Percentiles rank a stretch among this genome's conserved stretches.
Evolutionary conservation across 371 early-diverging fungal species (phyloP).

Genomic region (Smittium mucronatum): DNA sequence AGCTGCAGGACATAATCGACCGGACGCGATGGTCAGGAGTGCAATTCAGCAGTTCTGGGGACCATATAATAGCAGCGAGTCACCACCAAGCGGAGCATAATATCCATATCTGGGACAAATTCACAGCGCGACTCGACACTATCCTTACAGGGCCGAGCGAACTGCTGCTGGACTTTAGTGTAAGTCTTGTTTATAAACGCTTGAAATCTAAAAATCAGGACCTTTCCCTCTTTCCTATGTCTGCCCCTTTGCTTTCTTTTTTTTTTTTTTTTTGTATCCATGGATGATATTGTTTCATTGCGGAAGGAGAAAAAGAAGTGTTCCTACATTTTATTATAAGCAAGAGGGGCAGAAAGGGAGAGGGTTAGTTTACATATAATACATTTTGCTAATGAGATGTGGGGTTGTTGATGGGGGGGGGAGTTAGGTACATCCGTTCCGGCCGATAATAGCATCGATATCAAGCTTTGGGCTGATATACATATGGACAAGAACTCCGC

Average conservation of each 20-base stretch:
- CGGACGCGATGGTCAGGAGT: constrained; percentile 72
- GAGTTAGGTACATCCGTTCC: constrained; percentile 85
- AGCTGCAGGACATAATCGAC: constrained; percentile 79
- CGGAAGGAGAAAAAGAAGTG: neutral
- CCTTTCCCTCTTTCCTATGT: too few relatives aligned
- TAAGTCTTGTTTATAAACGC: too few relatives aligned
- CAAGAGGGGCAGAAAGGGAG: too few relatives aligned
- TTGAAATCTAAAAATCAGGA: too few relatives aligned
- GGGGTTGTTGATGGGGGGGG: neutral
- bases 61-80: constrained; percentile 72
- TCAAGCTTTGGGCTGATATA: constrained; percentile 68
- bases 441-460: constrained; percentile 70
- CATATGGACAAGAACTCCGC: constrained; percentile 72
- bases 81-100: constrained; percentile 74
- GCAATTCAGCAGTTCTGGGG: constrained; percentile 68
- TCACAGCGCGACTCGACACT: constrained; percentile 65
- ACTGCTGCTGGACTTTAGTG: constrained; percentile 67
- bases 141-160: constrained; percentile 87
- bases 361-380: too few relatives aligned
- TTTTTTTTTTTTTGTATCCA: constrained; percentile 12
- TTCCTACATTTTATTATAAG: neutral
- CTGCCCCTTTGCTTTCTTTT: too few relatives aligned
- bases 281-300: too few relatives aligned
- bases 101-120: constrained; percentile 85
- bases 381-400: too few relatives aligned